Evolutionary conservation across 768 basidiomycete species (phyloP), one percentile per base, ranked within the genome.

Genomic region (Mrakia gelida): DNA sequence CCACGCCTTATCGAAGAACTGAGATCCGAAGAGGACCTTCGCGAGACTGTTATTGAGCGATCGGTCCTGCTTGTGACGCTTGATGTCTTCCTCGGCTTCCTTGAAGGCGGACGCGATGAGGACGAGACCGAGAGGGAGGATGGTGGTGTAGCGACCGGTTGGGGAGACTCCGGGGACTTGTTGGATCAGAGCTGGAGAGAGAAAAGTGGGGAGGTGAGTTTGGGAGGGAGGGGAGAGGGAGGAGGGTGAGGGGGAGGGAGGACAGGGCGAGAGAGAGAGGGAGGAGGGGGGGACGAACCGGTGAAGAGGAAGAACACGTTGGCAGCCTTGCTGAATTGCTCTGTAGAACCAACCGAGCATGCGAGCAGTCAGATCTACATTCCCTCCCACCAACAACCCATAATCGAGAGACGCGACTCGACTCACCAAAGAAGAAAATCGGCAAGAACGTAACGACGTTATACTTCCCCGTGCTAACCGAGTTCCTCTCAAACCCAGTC

Each of bases 281-380:
- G 49, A 59, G 21, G 26, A 59, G 13, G 56, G 30, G 38, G 34
- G 75, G 80, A 49, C 75, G 28, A 41, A 73, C 70, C 77, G 43
- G 96, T 98, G 87, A 99, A 98, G 78, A 99, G 87, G 88, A 99
- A 99, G 88, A 99, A 99, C 79, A 98, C 73, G 83, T 99, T 98
- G 81, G 97, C 96, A 84, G 98, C 98, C 89, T 97, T 94, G 63
- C 93, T 95, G 87, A 98, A 97, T 89, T 98, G 95, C 84, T 96
- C 95, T 96, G 85, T 9, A 9, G 32, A 26, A 73, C 9, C 63
- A 7, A 49, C 23, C 49, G 16, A 52, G 49, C 21, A 5, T 11
- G 1, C 16, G 9, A n/a, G 28, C 18, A 6, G 56, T 74, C 38
- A 72, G 71, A 45, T 5, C 28, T 23, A 26, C 26, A 43, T 26